Percentiles rank a stretch among this genome's conserved stretches.
These are phyloP conservation scores for Porcisia deanei DNA, from an alignment of 208 protist genomes.

Conservation along the genomic window DNA sequence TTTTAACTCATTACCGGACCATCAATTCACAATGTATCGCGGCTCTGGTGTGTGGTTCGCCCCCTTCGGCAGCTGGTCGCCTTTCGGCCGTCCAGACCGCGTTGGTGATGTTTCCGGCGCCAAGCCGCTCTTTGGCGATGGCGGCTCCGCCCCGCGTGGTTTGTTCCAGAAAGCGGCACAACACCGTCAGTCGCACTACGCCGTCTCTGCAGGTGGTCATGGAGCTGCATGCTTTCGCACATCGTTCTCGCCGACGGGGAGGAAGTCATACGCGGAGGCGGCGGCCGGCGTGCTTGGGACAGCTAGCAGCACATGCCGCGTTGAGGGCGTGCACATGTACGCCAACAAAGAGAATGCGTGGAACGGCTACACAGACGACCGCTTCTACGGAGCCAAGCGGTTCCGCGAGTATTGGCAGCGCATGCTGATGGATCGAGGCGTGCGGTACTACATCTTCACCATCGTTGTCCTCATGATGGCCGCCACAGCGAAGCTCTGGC, in stretches of 20 bases:
- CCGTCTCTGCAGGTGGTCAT: slow-evolving; percentile 22
- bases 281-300: slow-evolving; percentile 34
- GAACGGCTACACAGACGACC: slow-evolving; percentile 81
- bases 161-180: slow-evolving; percentile 29
- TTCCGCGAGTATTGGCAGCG: slow-evolving; percentile 75
- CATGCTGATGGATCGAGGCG: slow-evolving; percentile 66
- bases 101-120: slow-evolving; percentile 17
- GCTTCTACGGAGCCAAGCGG: slow-evolving; percentile 81
- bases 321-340: slow-evolving; percentile 79
- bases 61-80: slow-evolving; percentile 20
- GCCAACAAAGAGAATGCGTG: slow-evolving; percentile 90
- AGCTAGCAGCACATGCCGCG: slow-evolving; percentile 8
- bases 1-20: not conserved
- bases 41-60: slow-evolving; percentile 1
- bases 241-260: slow-evolving; percentile 2
- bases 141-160: slow-evolving; percentile 25
- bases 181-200: slow-evolving; percentile 31
- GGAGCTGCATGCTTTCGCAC: not conserved
- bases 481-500: slow-evolving; percentile 57
- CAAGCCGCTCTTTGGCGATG: slow-evolving; percentile 15
- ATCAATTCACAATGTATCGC: slow-evolving; percentile 15
- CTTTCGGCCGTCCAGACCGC: slow-evolving; percentile 27
- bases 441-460: slow-evolving; percentile 80
- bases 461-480: slow-evolving; percentile 57
- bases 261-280: slow-evolving; percentile 32